Evolutionary conservation across 2,329 filamentous ascomycete species (phyloP).

Genomic region (Graphilbum fragrans): DNA sequence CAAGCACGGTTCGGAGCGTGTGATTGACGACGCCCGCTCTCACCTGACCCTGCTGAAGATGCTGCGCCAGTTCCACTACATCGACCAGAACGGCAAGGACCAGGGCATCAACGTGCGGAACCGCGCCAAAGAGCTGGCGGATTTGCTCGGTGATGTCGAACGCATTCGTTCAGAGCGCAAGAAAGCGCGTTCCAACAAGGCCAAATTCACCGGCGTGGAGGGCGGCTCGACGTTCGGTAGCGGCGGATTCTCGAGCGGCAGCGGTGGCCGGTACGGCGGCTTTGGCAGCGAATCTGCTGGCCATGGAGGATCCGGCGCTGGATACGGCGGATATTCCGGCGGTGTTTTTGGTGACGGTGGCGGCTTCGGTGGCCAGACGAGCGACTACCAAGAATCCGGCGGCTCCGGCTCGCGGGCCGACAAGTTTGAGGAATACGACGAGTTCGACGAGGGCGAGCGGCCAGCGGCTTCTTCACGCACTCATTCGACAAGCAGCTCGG

Average conservation of each 20-base stretch:
- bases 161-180: slow-evolving; percentile 72
- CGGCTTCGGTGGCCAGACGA: slow-evolving; percentile 70
- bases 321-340: slow-evolving; percentile 49
- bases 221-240: slow-evolving; percentile 55
- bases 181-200: slow-evolving; percentile 80
- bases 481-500: slow-evolving; percentile 26
- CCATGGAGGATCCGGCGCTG: slow-evolving; percentile 31
- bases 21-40: slow-evolving; percentile 91
- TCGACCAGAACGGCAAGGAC: slow-evolving; percentile 93
- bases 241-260: slow-evolving; percentile 37
- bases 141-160: slow-evolving; percentile 87
- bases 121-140: slow-evolving; percentile 86
- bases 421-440: slow-evolving; percentile 92
- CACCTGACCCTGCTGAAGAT: slow-evolving; percentile 95
- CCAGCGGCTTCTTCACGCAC: slow-evolving; percentile 16
- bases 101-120: slow-evolving; percentile 97
- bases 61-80: slow-evolving; percentile 96
- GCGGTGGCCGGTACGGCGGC: slow-evolving; percentile 61
- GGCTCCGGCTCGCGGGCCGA: slow-evolving; percentile 42
- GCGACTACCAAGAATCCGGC: slow-evolving; percentile 52
- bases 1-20: slow-evolving; percentile 94
- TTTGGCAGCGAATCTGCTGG: slow-evolving; percentile 79
- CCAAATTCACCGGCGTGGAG: slow-evolving; percentile 92
- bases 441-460: slow-evolving; percentile 67
- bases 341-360: slow-evolving; percentile 92